Base-by-base conservation (phyloP, 495 filamentous ascomycete genomes). In the Aspergillus nidulans region DNA sequence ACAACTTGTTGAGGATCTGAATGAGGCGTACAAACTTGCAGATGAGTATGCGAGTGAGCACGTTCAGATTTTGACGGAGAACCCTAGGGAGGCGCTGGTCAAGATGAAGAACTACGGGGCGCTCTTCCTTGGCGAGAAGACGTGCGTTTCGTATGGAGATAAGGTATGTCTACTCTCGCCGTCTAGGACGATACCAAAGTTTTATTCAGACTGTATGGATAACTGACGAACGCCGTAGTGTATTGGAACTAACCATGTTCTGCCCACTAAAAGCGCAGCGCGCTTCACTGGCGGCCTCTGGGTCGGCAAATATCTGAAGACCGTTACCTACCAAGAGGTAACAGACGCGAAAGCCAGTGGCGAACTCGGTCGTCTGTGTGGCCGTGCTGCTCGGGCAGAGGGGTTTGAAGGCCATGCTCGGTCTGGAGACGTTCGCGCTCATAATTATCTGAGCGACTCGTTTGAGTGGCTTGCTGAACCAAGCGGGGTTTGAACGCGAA, bases 201-300 rank as follows among this genome's bases (percentile, higher is more conserved):
- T n/a, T n/a, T n/a, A n/a, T n/a, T n/a, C n/a, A n/a, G n/a, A n/a
- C n/a, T n/a, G n/a, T n/a, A n/a, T n/a, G n/a, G 26, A 28, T 28
- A 9, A 9, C 15, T 26, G 40, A 24, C 20, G 30, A 3, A 3
- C 9, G 15, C 1, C 21, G 26, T 6, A 44, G 68, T 73, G 70
- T 39, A 81, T 81, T 49, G 78, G 77, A 4, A 81, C 78, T 2
- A 80, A 81, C 57, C 78, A 80, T 56, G 77, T 81, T 6, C 66
- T 81, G 3, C 77, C 78, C 0, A 81, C 78, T 1, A 64, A 69
- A 6, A 74, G 72, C 32, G 76, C 76, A 2, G 74, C 76, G 0
- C 58, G 69, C 8, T 80, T 76, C 53, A 80, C 77, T 0, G 76
- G 77, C 5, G 77, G 77, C 1, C 63, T 81, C 15, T 81, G 78